A percentile compares a stretch with the other conserved stretches of the same genome.
Evolutionary conservation across 208 protist genomes (phyloP).

Genomic region (Acanthamoeba sp.): DNA sequence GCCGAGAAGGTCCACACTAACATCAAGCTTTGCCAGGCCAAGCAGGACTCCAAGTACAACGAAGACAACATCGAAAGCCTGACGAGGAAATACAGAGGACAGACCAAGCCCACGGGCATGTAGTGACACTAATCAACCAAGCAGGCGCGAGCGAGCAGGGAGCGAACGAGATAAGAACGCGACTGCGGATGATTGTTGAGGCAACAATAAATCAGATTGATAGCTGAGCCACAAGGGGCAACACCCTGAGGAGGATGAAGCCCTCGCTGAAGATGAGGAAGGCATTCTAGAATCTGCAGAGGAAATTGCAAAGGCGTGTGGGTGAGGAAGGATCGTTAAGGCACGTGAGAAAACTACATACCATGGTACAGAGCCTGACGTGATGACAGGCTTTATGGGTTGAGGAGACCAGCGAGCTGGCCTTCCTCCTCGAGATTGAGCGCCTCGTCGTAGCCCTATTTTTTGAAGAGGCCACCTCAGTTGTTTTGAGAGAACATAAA

Average conservation of each 20-base stretch:
- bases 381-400: neutral
- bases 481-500: no score
- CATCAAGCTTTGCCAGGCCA: constrained; percentile 67
- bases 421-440: constrained; percentile 40
- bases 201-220: no score
- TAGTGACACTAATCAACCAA: neutral
- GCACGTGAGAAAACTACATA: neutral
- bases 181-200: no score
- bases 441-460: constrained; percentile 59
- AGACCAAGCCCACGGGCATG: constrained; percentile 59
- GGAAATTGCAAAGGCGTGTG: neutral
- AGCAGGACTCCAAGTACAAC: constrained; percentile 17
- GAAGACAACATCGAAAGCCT: constrained; percentile 58
- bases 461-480: no score
- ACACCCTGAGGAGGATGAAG: no score
- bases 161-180: no score
- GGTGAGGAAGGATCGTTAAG: no score
- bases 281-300: no score
- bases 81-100: constrained; percentile 38
- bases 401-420: neutral
- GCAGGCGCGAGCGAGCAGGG: no score
- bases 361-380: neutral
- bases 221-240: no score
- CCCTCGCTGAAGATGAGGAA: no score
- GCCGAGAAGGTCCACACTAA: constrained; percentile 73